Conservation (phyloP, 169 alveolate genomes). For the Perkinsus olseni region DNA sequence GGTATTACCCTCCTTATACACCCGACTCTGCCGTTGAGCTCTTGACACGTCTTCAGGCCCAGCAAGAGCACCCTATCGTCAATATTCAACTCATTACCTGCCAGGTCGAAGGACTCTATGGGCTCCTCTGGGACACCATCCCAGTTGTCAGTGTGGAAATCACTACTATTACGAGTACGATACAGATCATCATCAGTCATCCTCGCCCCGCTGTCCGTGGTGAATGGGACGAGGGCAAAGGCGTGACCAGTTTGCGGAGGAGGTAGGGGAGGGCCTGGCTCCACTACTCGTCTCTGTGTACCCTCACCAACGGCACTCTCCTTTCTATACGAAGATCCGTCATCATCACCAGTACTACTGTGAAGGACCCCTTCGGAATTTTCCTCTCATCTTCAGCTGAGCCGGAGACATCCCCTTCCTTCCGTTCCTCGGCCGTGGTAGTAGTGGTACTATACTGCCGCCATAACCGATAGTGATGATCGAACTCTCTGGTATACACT, state of each 20-base stretch:
- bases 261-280: background rate
- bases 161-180: background rate
- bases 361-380: background rate
- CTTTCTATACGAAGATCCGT: background rate
- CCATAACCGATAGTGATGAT: background rate
- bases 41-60: background rate
- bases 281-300: background rate
- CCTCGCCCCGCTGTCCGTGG: background rate
- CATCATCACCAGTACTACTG: background rate
- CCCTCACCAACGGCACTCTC: background rate
- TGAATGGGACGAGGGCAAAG: background rate
- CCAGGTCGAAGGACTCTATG: background rate
- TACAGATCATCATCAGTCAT: background rate
- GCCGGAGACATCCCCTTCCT: background rate
- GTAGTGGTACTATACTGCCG: background rate
- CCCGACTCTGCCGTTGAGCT: background rate
- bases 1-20: background rate
- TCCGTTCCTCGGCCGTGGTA: background rate
- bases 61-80: background rate
- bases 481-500: background rate
- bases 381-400: background rate
- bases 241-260: background rate
- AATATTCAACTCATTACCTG: background rate
- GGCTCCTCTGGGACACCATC: background rate
- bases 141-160: background rate